A percentile compares a stretch with the other conserved stretches of the same genome.
Conservation (phyloP, 1,139 yeast species). For the Nakaseomyces nivariensis region DNA sequence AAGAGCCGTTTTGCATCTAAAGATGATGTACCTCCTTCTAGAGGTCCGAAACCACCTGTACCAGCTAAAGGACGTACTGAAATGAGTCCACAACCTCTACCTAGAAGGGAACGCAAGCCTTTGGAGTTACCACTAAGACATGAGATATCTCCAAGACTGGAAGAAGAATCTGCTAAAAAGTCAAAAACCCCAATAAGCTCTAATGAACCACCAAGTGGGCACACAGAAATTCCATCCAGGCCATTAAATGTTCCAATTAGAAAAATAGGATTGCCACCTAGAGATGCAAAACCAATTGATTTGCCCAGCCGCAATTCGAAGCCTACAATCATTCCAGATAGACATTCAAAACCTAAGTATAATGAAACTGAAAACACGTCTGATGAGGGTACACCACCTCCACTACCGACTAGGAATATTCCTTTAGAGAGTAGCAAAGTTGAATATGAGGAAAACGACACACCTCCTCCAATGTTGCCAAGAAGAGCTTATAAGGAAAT, state of each 20-base stretch:
- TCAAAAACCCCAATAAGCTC: no score
- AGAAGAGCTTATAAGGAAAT: constrained; percentile 1
- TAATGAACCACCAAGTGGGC: no score
- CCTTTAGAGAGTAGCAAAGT: background rate
- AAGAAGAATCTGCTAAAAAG: no score
- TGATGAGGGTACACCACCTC: background rate
- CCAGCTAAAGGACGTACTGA: background rate
- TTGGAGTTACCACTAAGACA: background rate
- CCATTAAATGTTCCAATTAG: no score
- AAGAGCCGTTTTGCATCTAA: background rate
- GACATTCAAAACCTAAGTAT: background rate
- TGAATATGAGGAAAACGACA: background rate
- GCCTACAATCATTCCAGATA: background rate
- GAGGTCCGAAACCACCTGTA: background rate
- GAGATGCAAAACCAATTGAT: background rate
- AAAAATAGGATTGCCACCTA: background rate
- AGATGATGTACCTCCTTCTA: background rate
- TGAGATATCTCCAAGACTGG: background rate
- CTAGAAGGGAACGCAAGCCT: background rate
- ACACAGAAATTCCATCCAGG: no score
- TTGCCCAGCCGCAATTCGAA: background rate
- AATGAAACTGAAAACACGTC: background rate
- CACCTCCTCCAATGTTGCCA: background rate
- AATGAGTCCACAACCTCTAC: background rate
- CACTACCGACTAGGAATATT: background rate